Conservation (phyloP, 768 basidiomycete genomes). For the Pleurotus sapidus region DNA sequence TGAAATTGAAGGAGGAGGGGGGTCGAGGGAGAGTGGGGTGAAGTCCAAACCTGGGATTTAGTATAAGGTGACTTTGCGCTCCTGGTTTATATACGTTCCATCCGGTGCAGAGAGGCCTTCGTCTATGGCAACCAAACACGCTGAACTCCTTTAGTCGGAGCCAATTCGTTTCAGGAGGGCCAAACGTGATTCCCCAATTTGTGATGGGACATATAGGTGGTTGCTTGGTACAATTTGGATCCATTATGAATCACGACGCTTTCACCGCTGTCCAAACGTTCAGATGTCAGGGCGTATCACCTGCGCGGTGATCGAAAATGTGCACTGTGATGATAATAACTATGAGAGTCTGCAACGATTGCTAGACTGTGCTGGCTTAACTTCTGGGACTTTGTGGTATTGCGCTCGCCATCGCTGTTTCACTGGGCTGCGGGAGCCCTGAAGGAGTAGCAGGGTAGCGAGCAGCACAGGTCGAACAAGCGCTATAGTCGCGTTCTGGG, state of each 20-base stretch:
- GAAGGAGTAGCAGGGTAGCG: background rate
- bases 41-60: conserved; percentile 26
- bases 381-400: too few relatives aligned
- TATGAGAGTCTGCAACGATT: too few relatives aligned
- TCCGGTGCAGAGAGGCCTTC: background rate
- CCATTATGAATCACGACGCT: background rate
- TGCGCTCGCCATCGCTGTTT: background rate
- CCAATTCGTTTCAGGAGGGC: conserved; percentile 2
- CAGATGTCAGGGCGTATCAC: background rate
- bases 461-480: background rate
- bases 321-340: too few relatives aligned
- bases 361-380: too few relatives aligned
- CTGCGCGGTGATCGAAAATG: too few relatives aligned
- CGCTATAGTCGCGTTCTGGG: too few relatives aligned
- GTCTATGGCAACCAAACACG: conserved; percentile 5
- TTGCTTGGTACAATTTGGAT: conserved; percentile 7
- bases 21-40: conserved; percentile 20
- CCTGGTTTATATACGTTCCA: conserved; percentile 7
- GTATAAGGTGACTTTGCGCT: conserved; percentile 5
- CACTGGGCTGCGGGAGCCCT: background rate
- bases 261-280: background rate
- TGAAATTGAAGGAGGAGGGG: conserved; percentile 16
- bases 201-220: background rate
- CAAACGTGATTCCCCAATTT: conserved; percentile 4
- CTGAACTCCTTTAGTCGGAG: background rate